These are phyloP conservation scores for Ascoidea tarda DNA, from an alignment of 805 yeast species.

Conservation along the genomic window DNA sequence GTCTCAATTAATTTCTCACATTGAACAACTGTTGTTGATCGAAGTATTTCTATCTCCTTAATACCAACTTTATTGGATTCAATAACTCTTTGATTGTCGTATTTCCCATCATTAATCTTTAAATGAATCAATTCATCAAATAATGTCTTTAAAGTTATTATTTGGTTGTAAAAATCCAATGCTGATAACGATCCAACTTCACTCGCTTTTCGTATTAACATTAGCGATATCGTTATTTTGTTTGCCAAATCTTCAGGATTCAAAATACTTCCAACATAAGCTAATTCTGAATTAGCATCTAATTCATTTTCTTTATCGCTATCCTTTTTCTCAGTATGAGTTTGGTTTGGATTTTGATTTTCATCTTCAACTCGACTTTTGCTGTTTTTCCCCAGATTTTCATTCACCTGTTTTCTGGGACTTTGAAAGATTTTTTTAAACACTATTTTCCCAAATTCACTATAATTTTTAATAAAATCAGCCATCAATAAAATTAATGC, in stretches of 20 bases:
- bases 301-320: background rate
- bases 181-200: conserved; percentile 2
- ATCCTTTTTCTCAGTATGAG: too few species aligned
- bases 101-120: background rate
- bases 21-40: background rate
- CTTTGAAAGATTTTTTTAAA: conserved; percentile 2
- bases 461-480: conserved; percentile 3
- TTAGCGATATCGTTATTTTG: background rate
- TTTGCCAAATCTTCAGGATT: conserved; percentile 1
- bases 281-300: background rate
- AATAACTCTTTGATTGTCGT: background rate
- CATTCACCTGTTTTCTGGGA: background rate
- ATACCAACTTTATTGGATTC: background rate
- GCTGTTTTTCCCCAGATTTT: background rate
- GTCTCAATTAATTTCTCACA: background rate
- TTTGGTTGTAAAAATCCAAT: conserved; percentile 3
- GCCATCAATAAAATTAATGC: background rate
- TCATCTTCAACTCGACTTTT: background rate
- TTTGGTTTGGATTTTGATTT: background rate
- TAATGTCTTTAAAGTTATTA: background rate
- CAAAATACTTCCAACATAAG: too few species aligned
- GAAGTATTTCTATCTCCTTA: background rate
- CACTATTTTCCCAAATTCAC: conserved; percentile 1
- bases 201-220: conserved; percentile 1
- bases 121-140: conserved; percentile 2